Percentiles rank a stretch among this genome's conserved stretches.
Conservation (phyloP, 2,329 filamentous ascomycete genomes). For the Aspergillus ochraceoroseus region DNA sequence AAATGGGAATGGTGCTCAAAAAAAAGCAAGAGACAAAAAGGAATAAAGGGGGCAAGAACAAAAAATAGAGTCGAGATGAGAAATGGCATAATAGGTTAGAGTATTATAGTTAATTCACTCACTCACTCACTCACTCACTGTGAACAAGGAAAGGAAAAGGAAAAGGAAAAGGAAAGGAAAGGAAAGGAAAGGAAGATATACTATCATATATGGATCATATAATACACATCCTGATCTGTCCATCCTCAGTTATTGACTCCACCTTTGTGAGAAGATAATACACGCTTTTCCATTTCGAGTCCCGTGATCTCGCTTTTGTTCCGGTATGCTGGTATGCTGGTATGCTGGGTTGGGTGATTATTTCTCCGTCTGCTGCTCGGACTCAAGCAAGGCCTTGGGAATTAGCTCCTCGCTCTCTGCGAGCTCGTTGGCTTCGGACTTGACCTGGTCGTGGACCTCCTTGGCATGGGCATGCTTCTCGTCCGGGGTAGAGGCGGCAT, state of each 20-base stretch:
- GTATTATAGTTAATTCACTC: too few relatives aligned
- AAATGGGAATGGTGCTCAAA: slow-evolving; percentile 4
- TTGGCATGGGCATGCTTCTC: slow-evolving; percentile 27
- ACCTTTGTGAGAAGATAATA: too few relatives aligned
- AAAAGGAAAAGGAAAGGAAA: slow-evolving; percentile 1
- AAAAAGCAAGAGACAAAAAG: background rate
- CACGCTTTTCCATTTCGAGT: background rate
- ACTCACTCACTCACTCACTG: too few relatives aligned
- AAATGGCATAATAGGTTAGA: too few relatives aligned
- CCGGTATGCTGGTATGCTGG: too few relatives aligned
- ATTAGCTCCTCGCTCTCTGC: slow-evolving; percentile 45
- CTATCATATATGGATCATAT: too few relatives aligned
- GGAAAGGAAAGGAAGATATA: slow-evolving; percentile 5
- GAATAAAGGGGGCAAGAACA: background rate
- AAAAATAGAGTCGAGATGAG: background rate
- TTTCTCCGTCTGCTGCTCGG: slow-evolving; percentile 23
- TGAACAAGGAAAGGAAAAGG: background rate
- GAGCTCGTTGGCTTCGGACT: slow-evolving; percentile 22
- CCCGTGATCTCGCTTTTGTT: too few relatives aligned
- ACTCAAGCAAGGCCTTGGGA: slow-evolving; percentile 50
- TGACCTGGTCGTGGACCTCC: slow-evolving; percentile 24
- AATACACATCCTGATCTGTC: background rate
- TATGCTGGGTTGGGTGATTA: slow-evolving; percentile 10
- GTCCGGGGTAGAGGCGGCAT: slow-evolving; percentile 23
- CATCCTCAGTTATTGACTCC: too few relatives aligned